Evolutionary conservation across 495 filamentous ascomycete genomes (phyloP), one percentile per base, ranked within the genome.

Genomic region (Neurospora pannonica): DNA sequence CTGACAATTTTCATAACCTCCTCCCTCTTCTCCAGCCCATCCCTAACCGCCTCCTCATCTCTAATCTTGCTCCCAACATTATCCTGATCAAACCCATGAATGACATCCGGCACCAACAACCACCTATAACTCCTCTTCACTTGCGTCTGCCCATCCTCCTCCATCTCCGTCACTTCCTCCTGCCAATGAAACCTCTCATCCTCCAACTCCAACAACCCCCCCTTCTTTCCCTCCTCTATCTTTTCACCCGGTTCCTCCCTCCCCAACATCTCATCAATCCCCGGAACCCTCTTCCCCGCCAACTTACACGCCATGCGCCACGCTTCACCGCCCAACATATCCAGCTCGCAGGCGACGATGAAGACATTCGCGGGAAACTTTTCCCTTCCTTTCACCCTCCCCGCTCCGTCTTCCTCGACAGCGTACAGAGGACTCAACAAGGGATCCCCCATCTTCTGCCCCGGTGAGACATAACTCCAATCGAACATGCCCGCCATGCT

Each of bases 341-440:
- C 77, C 79, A 89, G 39, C 86, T 91, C 84, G 82, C 82, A 78
- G 79, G 84, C 76, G 79, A 91, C 74, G 83, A 90, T 74, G 81
- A 89, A 83, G 0, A 85, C 76, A 40, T 78, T 77, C 43, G 71
- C 71, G 4, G 83, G 83, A 1, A 84, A 73, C 7, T 69, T n/a
- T 6, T 81, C 78, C 8, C 77, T 74, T 28, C 60, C 42, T 2
- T 4, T 62, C 3, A 31, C 48, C 6, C 15, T 0, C 11, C 15
- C 24, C 1, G 31, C 48, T 21, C 2, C 5, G 24, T 60, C 11
- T 24, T 60, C 24, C 2, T 17, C 6, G 0, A 62, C 13, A 0
- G 79, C 79, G 46, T 81, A 82, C 42, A 73, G 40, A 0, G 84
- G 80, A 13, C 79, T 82, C 13, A 85, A 71, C 31, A 81, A 71